Percentiles rank a stretch among this genome's conserved stretches.
Evolutionary conservation across 2,329 filamentous ascomycete species (phyloP).

Genomic region (Beauveria varroae): DNA sequence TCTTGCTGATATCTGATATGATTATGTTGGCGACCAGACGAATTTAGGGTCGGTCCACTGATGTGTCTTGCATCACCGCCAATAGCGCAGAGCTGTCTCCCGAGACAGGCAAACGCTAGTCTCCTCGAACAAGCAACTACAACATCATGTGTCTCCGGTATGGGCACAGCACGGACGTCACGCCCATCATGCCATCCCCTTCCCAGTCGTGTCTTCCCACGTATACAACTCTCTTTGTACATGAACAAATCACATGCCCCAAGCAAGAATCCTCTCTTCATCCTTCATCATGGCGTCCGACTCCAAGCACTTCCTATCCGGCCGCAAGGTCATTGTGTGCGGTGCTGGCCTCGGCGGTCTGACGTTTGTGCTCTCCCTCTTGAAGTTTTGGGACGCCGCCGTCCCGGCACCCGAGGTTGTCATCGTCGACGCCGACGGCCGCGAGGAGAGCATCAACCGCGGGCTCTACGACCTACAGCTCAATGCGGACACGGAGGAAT

Average conservation of each 20-base stretch:
- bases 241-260: not conserved
- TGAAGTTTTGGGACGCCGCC: conserved; percentile 24
- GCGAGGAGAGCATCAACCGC: conserved; percentile 17
- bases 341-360: conserved; percentile 33
- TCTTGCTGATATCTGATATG: not conserved
- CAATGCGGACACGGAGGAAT: conserved; percentile 20
- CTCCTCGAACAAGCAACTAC: not conserved
- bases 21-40: not conserved
- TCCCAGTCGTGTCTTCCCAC: not conserved
- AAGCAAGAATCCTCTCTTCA: not conserved
- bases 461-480: conserved; percentile 29
- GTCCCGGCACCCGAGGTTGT: conserved; percentile 21
- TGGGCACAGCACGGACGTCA: not conserved
- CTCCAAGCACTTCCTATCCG: conserved; percentile 18
- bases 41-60: not conserved
- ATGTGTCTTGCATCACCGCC: not conserved
- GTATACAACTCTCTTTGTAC: no score
- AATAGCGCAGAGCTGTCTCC: not conserved
- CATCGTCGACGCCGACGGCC: conserved; percentile 29
- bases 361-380: conserved; percentile 28
- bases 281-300: not conserved
- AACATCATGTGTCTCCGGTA: not conserved
- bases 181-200: not conserved
- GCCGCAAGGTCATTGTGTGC: conserved; percentile 30
- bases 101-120: not conserved